phyloP scores from a whole-genome alignment of 306 rosid species.

The Castanea mollissima region DNA sequence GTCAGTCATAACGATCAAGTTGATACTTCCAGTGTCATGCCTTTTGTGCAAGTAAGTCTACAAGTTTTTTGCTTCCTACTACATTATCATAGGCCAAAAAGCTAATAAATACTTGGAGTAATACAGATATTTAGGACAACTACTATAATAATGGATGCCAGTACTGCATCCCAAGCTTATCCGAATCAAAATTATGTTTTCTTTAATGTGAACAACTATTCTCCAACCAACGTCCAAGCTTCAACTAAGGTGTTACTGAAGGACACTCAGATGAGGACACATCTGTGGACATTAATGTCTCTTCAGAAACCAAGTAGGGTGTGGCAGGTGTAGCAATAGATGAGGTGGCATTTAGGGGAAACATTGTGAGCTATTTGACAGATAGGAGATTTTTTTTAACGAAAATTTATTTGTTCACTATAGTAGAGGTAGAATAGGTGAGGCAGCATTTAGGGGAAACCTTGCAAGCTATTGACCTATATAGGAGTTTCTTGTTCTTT shows the following conservation, averaged over 20 bases:
- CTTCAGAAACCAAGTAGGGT: background rate
- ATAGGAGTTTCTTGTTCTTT: too few relatives aligned
- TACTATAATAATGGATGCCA: background rate
- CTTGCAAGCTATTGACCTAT: too few relatives aligned
- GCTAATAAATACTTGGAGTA: background rate
- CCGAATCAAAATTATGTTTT: background rate
- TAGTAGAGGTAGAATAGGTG: too few relatives aligned
- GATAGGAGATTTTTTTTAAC: background rate
- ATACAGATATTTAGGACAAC: background rate
- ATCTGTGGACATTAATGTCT: background rate
- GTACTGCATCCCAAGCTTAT: background rate
- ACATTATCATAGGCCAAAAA: background rate
- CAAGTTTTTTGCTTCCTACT: background rate
- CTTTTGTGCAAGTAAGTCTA: constrained; percentile 69
- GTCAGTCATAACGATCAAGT: constrained; percentile 84
- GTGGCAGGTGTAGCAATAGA: background rate
- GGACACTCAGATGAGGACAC: background rate
- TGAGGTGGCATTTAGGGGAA: background rate
- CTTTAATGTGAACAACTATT: background rate
- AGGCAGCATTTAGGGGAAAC: too few relatives aligned
- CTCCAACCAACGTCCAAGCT: background rate
- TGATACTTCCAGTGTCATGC: constrained; percentile 43
- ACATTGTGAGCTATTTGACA: background rate
- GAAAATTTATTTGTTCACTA: too few relatives aligned
- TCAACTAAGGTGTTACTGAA: background rate